Conservation (phyloP, 768 basidiomycete genomes). For the Suillus paluster region DNA sequence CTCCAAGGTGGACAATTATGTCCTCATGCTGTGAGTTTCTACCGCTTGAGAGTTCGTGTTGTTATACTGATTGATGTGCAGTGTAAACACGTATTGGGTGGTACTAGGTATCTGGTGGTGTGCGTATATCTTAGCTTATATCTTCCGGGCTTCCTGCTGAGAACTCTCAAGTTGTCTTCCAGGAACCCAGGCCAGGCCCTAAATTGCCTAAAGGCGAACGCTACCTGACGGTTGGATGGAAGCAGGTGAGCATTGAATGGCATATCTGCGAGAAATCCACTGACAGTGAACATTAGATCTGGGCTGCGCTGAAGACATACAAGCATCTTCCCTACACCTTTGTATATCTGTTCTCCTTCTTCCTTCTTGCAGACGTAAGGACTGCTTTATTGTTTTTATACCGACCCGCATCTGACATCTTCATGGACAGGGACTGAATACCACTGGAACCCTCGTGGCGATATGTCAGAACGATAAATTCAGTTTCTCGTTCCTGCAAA, state of each 20-base stretch:
- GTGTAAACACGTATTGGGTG: slow-evolving; percentile 79
- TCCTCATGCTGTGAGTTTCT: slow-evolving; percentile 65
- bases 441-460: slow-evolving; percentile 72
- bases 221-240: slow-evolving; percentile 86
- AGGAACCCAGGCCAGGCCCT: slow-evolving; percentile 84
- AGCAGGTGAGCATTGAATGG: slow-evolving; percentile 53
- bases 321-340: slow-evolving; percentile 83
- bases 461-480: slow-evolving; percentile 87
- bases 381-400: slow-evolving; percentile 23
- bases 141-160: not conserved
- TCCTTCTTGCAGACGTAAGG: slow-evolving; percentile 83
- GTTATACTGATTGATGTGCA: slow-evolving; percentile 25
- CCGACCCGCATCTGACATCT: not conserved
- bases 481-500: slow-evolving; percentile 79
- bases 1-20: slow-evolving; percentile 74
- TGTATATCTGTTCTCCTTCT: slow-evolving; percentile 75
- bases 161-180: slow-evolving; percentile 66
- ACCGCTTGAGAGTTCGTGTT: not conserved
- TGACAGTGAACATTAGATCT: slow-evolving; percentile 56
- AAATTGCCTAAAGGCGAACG: slow-evolving; percentile 74
- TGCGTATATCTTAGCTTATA: slow-evolving; percentile 38
- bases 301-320: slow-evolving; percentile 75
- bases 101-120: slow-evolving; percentile 88
- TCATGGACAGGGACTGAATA: slow-evolving; percentile 69
- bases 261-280: not conserved